Base-by-base conservation (phyloP, 225 moss, liverwort and hornwort genomes). In the Sphagnum tenellum region DNA sequence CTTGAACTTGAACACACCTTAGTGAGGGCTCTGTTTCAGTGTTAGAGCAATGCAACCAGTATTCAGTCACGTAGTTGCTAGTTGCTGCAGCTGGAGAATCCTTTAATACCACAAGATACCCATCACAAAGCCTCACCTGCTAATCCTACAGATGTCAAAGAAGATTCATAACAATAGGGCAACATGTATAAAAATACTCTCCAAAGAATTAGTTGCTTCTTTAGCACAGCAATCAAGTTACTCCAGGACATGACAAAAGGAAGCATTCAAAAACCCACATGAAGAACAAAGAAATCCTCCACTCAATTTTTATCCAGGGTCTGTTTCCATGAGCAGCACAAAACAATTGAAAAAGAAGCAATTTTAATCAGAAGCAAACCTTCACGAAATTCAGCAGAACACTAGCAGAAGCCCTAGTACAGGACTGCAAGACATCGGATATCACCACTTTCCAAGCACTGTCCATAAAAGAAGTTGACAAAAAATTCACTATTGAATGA, bases 71-170 rank as follows among this genome's bases (percentile, higher is more conserved):
- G 71, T 12, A 78, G 45, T 57, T 78, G 77, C 57, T 86, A 74
- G 60, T 86, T 86, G 75, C 68, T 70, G 52, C 76, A 80, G 70
- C 86, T 80, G 49, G 67, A 76, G 44, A 83, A 83, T 9, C 86
- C 83, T 64, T 68, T 13, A 86, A 46, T 46, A 83, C 80, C 48
- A 86, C 86, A 7, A 86, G 82, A 64, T 86, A 83, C 53, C 86
- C 86, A 59, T 86, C 83, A 77, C 86, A 86, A 5, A 86, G 86
- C 75, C 86, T 80, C 44, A 73, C 67, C 73, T 73, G 56, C 14
- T 83, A 52, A 6, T 6, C 6, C 52, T 9, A 52, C 52, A 52
- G 7, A 52, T 5, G 6, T 52, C 52, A 52, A 52, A 52, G 9
- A 52, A 5, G 52, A 9, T 52, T 9, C 9, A 9, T 52, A 52